Conservation (phyloP, 257 asterid genomes). For the Rhazya stricta region DNA sequence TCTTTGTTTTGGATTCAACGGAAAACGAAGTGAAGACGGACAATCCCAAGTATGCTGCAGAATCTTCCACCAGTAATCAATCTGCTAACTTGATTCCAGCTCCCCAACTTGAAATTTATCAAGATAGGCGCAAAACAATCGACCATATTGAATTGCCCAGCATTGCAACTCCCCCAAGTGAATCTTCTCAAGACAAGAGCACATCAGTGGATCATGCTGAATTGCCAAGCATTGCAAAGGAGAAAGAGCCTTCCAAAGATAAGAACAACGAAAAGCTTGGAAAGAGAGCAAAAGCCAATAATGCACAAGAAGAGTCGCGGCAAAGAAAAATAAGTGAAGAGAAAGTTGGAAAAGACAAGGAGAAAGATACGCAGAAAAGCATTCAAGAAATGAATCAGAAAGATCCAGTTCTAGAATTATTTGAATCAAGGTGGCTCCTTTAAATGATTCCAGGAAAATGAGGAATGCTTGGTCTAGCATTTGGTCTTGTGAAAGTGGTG, state of each 20-base stretch:
- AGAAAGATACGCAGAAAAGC: slow-evolving; percentile 8
- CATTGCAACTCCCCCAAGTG: background rate
- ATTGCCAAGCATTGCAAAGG: background rate
- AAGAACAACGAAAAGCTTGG: slow-evolving; percentile 44
- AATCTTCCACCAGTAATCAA: slow-evolving; percentile 22
- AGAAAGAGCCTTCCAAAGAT: slow-evolving; percentile 12
- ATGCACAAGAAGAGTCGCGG: background rate
- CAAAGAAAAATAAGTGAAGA: slow-evolving; percentile 2
- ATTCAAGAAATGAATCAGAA: background rate
- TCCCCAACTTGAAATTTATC: slow-evolving; percentile 10
- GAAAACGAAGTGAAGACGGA: background rate
- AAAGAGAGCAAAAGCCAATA: slow-evolving; percentile 22
- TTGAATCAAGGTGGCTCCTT: slow-evolving; percentile 31
- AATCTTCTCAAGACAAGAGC: background rate
- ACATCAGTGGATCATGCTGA: background rate
- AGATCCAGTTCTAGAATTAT: slow-evolving; percentile 21
- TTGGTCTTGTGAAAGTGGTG: background rate
- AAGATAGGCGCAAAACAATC: too few species aligned
- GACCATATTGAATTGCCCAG: too few species aligned
- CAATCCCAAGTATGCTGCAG: background rate
- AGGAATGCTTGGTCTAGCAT: background rate
- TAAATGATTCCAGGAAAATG: background rate
- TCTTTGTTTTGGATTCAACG: slow-evolving; percentile 8
- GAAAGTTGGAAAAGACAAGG: background rate
- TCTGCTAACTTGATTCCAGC: slow-evolving; percentile 32